Conservation (phyloP, 495 filamentous ascomycete genomes). For the Trichodelitschia bisporula region DNA sequence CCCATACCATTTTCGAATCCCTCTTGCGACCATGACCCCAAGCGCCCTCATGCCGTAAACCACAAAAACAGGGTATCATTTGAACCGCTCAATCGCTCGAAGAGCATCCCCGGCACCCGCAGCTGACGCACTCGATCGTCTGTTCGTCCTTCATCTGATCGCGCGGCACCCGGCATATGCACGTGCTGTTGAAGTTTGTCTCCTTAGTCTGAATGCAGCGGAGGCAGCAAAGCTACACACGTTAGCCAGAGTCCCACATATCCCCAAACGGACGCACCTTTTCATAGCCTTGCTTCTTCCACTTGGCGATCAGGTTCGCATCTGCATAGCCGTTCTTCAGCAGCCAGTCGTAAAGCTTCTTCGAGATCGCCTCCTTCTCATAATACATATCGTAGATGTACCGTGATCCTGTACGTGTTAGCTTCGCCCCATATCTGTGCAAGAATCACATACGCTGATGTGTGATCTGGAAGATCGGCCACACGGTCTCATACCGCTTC, state of each 20-base stretch:
- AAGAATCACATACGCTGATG: slow-evolving; percentile 49
- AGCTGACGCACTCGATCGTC: slow-evolving; percentile 82
- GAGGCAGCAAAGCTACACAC: no score
- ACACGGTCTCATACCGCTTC: slow-evolving; percentile 68
- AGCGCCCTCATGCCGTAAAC: no score
- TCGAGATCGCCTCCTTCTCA: slow-evolving; percentile 83
- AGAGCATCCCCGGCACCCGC: slow-evolving; percentile 52
- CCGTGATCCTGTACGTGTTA: slow-evolving; percentile 30
- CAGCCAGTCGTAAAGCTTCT: slow-evolving; percentile 81
- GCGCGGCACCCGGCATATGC: slow-evolving; percentile 89
- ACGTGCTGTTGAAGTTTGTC: slow-evolving; percentile 94
- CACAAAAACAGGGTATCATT: no score
- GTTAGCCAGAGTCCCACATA: slow-evolving; percentile 26
- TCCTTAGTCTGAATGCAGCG: slow-evolving; percentile 97
- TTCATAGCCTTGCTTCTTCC: slow-evolving; percentile 99
- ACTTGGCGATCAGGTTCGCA: slow-evolving; percentile 87
- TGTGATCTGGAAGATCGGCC: slow-evolving; percentile 93
- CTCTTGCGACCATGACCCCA: no score
- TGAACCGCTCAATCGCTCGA: slow-evolving; percentile 1
- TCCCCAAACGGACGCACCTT: no score
- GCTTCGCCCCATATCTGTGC: background rate
- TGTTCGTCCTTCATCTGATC: slow-evolving; percentile 78
- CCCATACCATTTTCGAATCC: no score
- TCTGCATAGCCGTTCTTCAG: slow-evolving; percentile 94
- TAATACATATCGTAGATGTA: slow-evolving; percentile 98